phyloP scores from a whole-genome alignment of 805 yeast genomes.

The Barnettozyma botsteinii region DNA sequence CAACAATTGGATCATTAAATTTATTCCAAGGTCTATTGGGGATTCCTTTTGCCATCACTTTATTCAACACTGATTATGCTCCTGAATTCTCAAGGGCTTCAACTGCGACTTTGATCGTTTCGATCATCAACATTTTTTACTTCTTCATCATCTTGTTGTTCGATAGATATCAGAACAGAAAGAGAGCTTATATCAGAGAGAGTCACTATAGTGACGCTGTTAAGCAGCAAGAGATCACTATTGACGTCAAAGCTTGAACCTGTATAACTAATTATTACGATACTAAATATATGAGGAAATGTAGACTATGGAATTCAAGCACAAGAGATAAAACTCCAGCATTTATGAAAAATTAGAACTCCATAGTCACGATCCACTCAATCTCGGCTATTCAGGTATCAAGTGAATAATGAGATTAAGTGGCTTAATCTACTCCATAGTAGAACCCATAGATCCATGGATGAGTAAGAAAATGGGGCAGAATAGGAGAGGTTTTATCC shows the following conservation, averaged over 20 bases:
- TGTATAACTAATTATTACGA: too few species aligned
- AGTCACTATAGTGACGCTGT: too few species aligned
- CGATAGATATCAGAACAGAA: slow-evolving; percentile 19
- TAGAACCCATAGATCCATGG: slow-evolving; percentile 54
- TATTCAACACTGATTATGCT: slow-evolving; percentile 18
- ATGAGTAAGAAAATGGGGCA: slow-evolving; percentile 48
- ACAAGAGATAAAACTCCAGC: too few species aligned
- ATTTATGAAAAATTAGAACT: neutral
- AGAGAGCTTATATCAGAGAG: slow-evolving; percentile 12
- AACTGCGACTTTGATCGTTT: slow-evolving; percentile 11
- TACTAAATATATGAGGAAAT: too few species aligned
- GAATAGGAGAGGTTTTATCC: too few species aligned
- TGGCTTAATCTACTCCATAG: slow-evolving; percentile 60
- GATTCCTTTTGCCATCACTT: slow-evolving; percentile 14
- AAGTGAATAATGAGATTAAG: slow-evolving; percentile 12
- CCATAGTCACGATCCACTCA: slow-evolving; percentile 10
- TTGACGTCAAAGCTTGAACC: too few species aligned
- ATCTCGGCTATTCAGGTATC: slow-evolving; percentile 8
- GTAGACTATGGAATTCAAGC: neutral
- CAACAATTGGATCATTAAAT: slow-evolving; percentile 21
- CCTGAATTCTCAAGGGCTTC: slow-evolving; percentile 17
- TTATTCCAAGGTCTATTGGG: slow-evolving; percentile 14
- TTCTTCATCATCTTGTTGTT: slow-evolving; percentile 16
- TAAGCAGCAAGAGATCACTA: too few species aligned
- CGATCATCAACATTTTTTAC: slow-evolving; percentile 11